These are phyloP conservation scores for Cryptococcus floricola DNA, from an alignment of 1,284 basidiomycete genomes.

Conservation along the genomic window DNA sequence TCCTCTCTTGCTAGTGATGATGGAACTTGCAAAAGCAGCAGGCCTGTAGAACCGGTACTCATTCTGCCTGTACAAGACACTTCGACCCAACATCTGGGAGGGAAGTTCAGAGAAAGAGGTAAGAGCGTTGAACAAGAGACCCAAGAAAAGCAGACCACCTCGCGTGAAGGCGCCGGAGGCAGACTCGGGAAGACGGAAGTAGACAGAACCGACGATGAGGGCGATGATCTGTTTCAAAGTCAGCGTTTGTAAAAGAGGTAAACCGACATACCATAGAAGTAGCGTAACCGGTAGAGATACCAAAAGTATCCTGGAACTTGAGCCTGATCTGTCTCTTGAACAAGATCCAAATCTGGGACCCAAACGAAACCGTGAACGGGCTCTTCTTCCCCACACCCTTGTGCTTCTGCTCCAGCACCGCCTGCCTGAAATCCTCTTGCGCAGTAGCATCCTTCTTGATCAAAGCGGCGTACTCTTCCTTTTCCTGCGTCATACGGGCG, in stretches of 20 bases:
- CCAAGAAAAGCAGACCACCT: constrained; percentile 75
- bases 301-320: constrained; percentile 74
- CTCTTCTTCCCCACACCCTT: constrained; percentile 76
- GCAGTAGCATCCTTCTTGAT: constrained; percentile 61
- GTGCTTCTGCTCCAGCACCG: constrained; percentile 72
- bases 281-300: constrained; percentile 66
- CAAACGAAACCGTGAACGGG: constrained; percentile 79
- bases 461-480: constrained; percentile 62
- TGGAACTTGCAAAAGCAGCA: constrained; percentile 21
- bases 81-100: constrained; percentile 61
- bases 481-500: constrained; percentile 54
- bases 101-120: constrained; percentile 58
- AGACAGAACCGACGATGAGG: constrained; percentile 72
- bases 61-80: constrained; percentile 61
- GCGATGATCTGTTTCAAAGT: constrained; percentile 44
- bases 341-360: constrained; percentile 68
- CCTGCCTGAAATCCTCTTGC: constrained; percentile 69
- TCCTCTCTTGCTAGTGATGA: neutral
- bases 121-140: constrained; percentile 60
- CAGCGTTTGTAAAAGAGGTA: too few relatives aligned
- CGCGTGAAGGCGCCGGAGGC: constrained; percentile 81
- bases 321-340: constrained; percentile 66
- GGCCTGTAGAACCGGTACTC: constrained; percentile 77
- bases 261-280: constrained; percentile 51
- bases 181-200: constrained; percentile 65